Evolutionary conservation across 1,284 basidiomycete species (phyloP).

Genomic region (Inonotus obliquus): DNA sequence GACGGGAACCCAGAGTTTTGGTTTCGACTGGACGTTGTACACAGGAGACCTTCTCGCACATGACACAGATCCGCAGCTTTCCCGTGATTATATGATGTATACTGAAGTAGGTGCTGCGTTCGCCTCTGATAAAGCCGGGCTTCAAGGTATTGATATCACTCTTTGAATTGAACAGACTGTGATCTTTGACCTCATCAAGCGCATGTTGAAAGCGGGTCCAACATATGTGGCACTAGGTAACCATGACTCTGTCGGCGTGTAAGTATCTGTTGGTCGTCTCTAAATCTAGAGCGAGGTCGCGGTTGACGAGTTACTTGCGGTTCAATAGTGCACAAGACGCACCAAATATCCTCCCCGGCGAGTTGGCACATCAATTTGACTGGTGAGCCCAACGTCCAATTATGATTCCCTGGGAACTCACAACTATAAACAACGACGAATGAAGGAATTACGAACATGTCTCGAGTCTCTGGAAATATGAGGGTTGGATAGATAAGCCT

Average conservation of each 20-base stretch:
- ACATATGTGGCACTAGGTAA: slow-evolving; percentile 75
- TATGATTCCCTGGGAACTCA: background rate
- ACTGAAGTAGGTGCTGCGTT: background rate
- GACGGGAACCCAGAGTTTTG: slow-evolving; percentile 51
- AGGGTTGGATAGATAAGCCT: slow-evolving; percentile 64
- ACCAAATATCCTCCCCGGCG: slow-evolving; percentile 49
- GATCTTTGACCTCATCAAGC: slow-evolving; percentile 61
- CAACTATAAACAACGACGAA: background rate
- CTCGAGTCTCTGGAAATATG: slow-evolving; percentile 60
- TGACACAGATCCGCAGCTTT: slow-evolving; percentile 60
- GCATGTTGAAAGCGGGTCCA: slow-evolving; percentile 55
- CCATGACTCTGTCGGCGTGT: slow-evolving; percentile 69
- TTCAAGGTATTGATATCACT: background rate
- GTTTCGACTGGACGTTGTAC: slow-evolving; percentile 65
- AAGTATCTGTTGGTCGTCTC: background rate
- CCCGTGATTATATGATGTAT: slow-evolving; percentile 23
- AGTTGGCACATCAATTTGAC: slow-evolving; percentile 54
- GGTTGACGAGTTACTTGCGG: background rate
- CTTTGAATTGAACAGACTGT: slow-evolving; percentile 40
- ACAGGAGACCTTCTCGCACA: slow-evolving; percentile 79
- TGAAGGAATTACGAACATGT: slow-evolving; percentile 73
- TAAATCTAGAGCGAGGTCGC: slow-evolving; percentile 14
- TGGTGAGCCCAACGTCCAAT: slow-evolving; percentile 40
- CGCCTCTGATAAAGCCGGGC: background rate
- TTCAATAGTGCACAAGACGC: slow-evolving; percentile 56